Conservation (phyloP, 768 basidiomycete genomes). For the Trametopsis cervina region DNA sequence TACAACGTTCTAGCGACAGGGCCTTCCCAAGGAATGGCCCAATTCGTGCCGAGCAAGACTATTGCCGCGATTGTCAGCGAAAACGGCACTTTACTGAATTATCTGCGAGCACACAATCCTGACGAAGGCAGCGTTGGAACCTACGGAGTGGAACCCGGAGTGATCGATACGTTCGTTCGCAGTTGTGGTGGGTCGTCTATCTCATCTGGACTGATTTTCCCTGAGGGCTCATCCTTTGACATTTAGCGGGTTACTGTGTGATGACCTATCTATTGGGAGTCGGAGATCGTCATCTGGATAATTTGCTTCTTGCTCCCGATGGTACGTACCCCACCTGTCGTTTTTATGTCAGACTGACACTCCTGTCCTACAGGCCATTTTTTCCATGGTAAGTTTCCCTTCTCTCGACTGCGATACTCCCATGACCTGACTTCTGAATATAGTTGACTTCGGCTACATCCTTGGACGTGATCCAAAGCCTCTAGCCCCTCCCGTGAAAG, state of each 20-base stretch:
- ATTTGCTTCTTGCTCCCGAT: slow-evolving; percentile 86
- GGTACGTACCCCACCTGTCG: slow-evolving; percentile 38
- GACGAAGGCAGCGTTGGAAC: slow-evolving; percentile 95
- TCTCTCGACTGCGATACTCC: too few relatives aligned
- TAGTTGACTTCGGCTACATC: slow-evolving; percentile 98
- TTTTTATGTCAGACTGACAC: slow-evolving; percentile 36
- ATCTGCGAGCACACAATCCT: slow-evolving; percentile 77
- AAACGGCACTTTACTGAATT: slow-evolving; percentile 81
- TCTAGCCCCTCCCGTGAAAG: slow-evolving; percentile 95
- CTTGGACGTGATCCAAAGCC: slow-evolving; percentile 96
- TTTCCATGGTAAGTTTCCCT: slow-evolving; percentile 70
- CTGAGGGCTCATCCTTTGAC: slow-evolving; percentile 8
- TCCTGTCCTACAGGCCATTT: too few relatives aligned
- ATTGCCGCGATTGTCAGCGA: slow-evolving; percentile 94
- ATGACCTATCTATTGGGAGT: slow-evolving; percentile 95
- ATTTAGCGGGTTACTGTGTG: slow-evolving; percentile 93
- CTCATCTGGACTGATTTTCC: neutral
- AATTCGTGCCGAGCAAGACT: slow-evolving; percentile 94
- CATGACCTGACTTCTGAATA: neutral
- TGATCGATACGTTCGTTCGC: slow-evolving; percentile 93
- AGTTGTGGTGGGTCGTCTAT: slow-evolving; percentile 79
- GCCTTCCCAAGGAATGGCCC: slow-evolving; percentile 87
- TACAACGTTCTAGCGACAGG: slow-evolving; percentile 94
- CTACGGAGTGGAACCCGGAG: slow-evolving; percentile 88
- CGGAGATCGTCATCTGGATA: slow-evolving; percentile 95